These are phyloP conservation scores for Phialophora chinensis DNA, from an alignment of 2,329 filamentous ascomycete species.

Conservation along the genomic window DNA sequence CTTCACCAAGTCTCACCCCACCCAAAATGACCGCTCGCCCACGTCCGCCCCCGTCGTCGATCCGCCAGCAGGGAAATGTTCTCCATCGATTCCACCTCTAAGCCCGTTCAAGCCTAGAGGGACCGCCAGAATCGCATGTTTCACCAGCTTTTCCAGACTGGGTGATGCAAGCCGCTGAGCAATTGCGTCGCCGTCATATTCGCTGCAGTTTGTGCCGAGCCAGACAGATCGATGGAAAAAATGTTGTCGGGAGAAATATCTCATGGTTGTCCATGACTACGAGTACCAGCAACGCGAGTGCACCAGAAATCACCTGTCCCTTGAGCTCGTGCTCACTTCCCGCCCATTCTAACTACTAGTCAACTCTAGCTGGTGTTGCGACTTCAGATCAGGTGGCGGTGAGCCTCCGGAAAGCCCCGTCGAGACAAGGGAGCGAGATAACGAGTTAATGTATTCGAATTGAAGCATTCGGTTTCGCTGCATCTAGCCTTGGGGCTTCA, in stretches of 20 bases:
- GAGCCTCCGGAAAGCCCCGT: not conserved
- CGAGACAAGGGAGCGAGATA: conserved; percentile 1
- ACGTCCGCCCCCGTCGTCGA: conserved; percentile 7
- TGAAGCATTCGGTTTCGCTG: not conserved
- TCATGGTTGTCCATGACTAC: not conserved
- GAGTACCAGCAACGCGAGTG: not conserved
- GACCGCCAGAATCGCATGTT: conserved; percentile 25
- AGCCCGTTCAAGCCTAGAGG: conserved; percentile 21
- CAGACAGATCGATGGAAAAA: conserved; percentile 3
- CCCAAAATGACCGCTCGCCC: conserved; percentile 14
- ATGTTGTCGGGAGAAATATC: not conserved
- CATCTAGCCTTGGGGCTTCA: not conserved
- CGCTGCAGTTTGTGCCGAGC: not conserved
- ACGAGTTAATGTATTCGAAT: not conserved
- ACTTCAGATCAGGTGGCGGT: not conserved
- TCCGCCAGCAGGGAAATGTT: conserved; percentile 6
- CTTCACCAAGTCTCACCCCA: conserved; percentile 10
- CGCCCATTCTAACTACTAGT: not conserved
- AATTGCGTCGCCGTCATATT: conserved; percentile 3
- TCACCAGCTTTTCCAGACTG: conserved; percentile 4
- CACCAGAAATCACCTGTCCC: not conserved
- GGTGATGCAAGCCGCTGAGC: not conserved
- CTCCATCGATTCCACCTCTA: conserved; percentile 6
- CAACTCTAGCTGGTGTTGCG: not conserved
- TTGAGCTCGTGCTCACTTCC: conserved; percentile 2